Evolutionary conservation across 805 yeast genomes (phyloP).

Genomic region (Sungouiozyma intestinalis): DNA sequence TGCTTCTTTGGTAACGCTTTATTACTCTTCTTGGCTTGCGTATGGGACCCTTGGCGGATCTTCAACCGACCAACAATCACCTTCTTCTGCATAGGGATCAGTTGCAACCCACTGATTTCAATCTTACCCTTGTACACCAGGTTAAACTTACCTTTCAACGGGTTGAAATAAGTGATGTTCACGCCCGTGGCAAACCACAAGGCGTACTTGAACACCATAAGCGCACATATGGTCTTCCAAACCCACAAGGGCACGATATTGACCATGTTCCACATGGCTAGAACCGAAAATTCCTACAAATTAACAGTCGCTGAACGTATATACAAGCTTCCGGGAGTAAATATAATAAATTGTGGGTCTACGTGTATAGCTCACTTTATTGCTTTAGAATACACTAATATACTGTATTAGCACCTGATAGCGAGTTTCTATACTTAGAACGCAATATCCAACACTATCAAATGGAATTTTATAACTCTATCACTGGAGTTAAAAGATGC

Average conservation of each 20-base stretch:
- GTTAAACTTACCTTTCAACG: conserved; percentile 12
- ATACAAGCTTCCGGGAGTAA: neutral
- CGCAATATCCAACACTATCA: too few relatives aligned
- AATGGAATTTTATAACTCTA: too few relatives aligned
- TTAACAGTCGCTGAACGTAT: neutral
- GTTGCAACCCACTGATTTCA: conserved; percentile 11
- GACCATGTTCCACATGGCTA: neutral
- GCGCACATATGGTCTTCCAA: neutral
- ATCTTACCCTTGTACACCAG: conserved; percentile 8
- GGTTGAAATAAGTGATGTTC: conserved; percentile 13
- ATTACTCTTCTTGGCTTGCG: too few relatives aligned
- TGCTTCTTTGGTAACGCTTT: neutral
- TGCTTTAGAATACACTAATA: too few relatives aligned
- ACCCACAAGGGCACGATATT: conserved; percentile 1
- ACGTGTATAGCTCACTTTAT: too few relatives aligned
- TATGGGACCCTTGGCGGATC: neutral
- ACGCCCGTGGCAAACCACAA: conserved; percentile 6
- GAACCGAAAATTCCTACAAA: too few relatives aligned
- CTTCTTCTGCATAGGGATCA: conserved; percentile 13
- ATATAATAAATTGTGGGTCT: too few relatives aligned
- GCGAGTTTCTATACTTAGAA: too few relatives aligned
- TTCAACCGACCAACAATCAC: conserved; percentile 7
- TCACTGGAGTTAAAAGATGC: too few relatives aligned
- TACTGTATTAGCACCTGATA: too few relatives aligned
- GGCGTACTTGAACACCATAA: neutral